A percentile compares a stretch with the other conserved stretches of the same genome.
These are phyloP conservation scores for Paraleonurus japonicus DNA, from an alignment of 257 asterid genomes.

Conservation along the genomic window DNA sequence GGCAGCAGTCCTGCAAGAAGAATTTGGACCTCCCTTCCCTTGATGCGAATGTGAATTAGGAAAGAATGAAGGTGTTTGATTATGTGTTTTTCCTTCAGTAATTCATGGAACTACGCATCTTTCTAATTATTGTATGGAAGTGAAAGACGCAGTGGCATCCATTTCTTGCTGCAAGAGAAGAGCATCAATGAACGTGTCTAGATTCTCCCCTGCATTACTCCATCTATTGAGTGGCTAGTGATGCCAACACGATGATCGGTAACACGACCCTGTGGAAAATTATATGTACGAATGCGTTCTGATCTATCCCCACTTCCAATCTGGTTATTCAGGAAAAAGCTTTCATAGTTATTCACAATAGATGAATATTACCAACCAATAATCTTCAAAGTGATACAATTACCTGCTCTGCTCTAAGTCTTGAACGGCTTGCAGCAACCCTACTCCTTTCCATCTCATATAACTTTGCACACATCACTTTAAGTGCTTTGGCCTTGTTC, in stretches of 20 bases:
- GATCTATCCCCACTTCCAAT: constrained; percentile 99
- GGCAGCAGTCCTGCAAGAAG: no score
- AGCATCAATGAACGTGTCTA: constrained; percentile 77
- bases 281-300: constrained; percentile 94
- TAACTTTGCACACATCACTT: constrained; percentile 78
- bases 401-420: constrained; percentile 85
- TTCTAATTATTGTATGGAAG: constrained; percentile 35
- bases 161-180: constrained; percentile 87
- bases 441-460: constrained; percentile 78
- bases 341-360: neutral
- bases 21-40: no score
- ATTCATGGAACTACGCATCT: neutral
- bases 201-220: constrained; percentile 72
- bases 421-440: constrained; percentile 65
- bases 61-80: no score
- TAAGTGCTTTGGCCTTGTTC: constrained; percentile 94
- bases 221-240: constrained; percentile 76
- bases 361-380: neutral
- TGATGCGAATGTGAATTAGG: no score
- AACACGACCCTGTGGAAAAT: constrained; percentile 96
- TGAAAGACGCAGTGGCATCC: constrained; percentile 79
- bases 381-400: constrained; percentile 7
- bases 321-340: constrained; percentile 41
- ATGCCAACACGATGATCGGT: constrained; percentile 96
- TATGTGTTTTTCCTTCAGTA: no score